A percentile compares a stretch with the other conserved stretches of the same genome.
Evolutionary conservation across 768 basidiomycete genomes (phyloP).

Genomic region (Cyathus striatus): DNA sequence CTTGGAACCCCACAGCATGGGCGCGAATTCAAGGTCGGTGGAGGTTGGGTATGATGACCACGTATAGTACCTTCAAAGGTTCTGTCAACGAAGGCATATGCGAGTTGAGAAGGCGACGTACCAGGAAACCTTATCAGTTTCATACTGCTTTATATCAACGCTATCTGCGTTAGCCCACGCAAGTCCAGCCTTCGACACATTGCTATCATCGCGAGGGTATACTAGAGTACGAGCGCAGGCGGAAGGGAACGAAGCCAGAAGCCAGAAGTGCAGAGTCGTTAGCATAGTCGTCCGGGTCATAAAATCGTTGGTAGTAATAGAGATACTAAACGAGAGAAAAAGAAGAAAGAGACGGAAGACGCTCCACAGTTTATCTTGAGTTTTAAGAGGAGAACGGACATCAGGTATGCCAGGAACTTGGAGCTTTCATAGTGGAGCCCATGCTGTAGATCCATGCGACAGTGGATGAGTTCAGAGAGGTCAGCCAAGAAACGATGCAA

Average conservation of each 20-base stretch:
- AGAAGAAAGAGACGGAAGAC: too few relatives aligned
- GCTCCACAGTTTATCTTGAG: too few relatives aligned
- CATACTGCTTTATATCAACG: slow-evolving; percentile 39
- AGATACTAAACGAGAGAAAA: neutral
- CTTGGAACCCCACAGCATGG: slow-evolving; percentile 49
- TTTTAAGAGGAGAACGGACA: too few relatives aligned
- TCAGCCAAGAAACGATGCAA: too few relatives aligned
- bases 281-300: too few relatives aligned
- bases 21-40: slow-evolving; percentile 46
- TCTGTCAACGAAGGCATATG: neutral
- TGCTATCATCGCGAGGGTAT: slow-evolving; percentile 16
- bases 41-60: slow-evolving; percentile 33
- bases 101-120: slow-evolving; percentile 12
- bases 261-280: neutral
- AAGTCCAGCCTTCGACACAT: slow-evolving; percentile 41
- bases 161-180: slow-evolving; percentile 41
- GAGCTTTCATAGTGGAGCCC: too few relatives aligned
- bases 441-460: too few relatives aligned
- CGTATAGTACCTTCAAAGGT: slow-evolving; percentile 45
- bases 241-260: neutral
- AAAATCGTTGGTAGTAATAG: neutral
- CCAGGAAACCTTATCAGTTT: slow-evolving; percentile 44
- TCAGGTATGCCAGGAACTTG: too few relatives aligned
- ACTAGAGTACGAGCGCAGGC: neutral
- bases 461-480: too few relatives aligned